A percentile compares a stretch with the other conserved stretches of the same genome.
Evolutionary conservation across 2,329 filamentous ascomycete genomes (phyloP).

Genomic region (Colletotrichum aenigma): DNA sequence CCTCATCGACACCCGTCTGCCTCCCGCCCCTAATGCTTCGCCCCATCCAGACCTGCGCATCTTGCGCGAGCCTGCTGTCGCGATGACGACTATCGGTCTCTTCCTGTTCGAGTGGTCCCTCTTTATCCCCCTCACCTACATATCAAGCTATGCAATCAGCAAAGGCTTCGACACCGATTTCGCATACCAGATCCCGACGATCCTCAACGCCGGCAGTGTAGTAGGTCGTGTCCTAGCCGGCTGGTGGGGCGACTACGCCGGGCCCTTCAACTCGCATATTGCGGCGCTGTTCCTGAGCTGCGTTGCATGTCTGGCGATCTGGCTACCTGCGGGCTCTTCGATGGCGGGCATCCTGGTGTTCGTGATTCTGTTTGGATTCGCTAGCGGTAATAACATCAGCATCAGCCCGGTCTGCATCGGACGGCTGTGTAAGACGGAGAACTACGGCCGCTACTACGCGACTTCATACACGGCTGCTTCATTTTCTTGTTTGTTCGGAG

Average conservation of each 20-base stretch:
- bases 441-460: constrained; percentile 86
- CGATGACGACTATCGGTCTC: constrained; percentile 67
- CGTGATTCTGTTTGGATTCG: constrained; percentile 79
- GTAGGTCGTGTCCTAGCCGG: constrained; percentile 81
- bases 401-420: constrained; percentile 86
- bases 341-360: constrained; percentile 73
- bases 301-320: constrained; percentile 73
- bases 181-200: constrained; percentile 78
- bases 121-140: constrained; percentile 82
- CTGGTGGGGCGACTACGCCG: constrained; percentile 77
- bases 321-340: constrained; percentile 70
- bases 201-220: constrained; percentile 82
- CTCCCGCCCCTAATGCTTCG: constrained; percentile 62
- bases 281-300: constrained; percentile 65
- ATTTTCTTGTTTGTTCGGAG: constrained; percentile 73
- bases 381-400: constrained; percentile 79
- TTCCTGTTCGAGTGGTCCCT: constrained; percentile 78
- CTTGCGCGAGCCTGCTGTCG: constrained; percentile 65
- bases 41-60: constrained; percentile 69
- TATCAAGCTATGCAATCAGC: constrained; percentile 75
- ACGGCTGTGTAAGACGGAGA: constrained; percentile 78
- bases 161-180: constrained; percentile 69
- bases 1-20: constrained; percentile 63
- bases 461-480: constrained; percentile 84
- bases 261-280: constrained; percentile 85